Percentiles rank a stretch among this genome's conserved stretches.
These are phyloP conservation scores for Aureobasidium subglaciale DNA, from an alignment of 2,329 filamentous ascomycete genomes.

Conservation along the genomic window DNA sequence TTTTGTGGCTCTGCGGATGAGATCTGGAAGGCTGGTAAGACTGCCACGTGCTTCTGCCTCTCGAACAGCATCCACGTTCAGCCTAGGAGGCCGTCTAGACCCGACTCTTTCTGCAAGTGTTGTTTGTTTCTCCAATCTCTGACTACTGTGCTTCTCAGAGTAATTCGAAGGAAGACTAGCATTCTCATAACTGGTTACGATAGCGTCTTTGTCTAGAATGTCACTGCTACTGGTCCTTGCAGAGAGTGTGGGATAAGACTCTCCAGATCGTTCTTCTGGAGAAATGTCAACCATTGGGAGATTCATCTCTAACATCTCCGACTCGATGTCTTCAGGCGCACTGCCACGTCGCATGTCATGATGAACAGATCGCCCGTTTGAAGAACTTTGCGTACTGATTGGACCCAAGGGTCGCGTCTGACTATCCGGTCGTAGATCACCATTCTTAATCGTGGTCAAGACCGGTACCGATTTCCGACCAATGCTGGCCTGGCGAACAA, in stretches of 20 bases:
- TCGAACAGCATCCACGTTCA: constrained; percentile 76
- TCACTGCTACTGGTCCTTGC: constrained; percentile 5
- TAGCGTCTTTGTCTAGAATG: neutral
- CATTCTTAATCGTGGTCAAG: constrained; percentile 41
- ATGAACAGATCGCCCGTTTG: no score
- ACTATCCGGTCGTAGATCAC: constrained; percentile 24
- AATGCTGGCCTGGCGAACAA: constrained; percentile 43
- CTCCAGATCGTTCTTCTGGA: neutral
- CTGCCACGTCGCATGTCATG: neutral
- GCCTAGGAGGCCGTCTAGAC: constrained; percentile 54
- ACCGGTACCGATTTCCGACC: constrained; percentile 42
- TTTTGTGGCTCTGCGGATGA: constrained; percentile 81
- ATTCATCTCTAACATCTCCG: neutral
- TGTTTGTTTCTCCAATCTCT: constrained; percentile 20
- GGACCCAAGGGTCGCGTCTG: constrained; percentile 1
- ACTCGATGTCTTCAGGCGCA: neutral
- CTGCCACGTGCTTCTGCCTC: constrained; percentile 80
- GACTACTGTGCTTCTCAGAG: neutral
- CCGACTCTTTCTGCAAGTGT: constrained; percentile 37
- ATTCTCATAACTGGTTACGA: neutral
- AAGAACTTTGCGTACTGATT: no score
- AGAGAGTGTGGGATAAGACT: neutral
- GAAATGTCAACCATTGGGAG: neutral
- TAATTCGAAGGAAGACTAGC: neutral
- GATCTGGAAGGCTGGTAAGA: constrained; percentile 81